Conservation (phyloP, 495 filamentous ascomycete species). For the Podospora pseudopauciseta region DNA sequence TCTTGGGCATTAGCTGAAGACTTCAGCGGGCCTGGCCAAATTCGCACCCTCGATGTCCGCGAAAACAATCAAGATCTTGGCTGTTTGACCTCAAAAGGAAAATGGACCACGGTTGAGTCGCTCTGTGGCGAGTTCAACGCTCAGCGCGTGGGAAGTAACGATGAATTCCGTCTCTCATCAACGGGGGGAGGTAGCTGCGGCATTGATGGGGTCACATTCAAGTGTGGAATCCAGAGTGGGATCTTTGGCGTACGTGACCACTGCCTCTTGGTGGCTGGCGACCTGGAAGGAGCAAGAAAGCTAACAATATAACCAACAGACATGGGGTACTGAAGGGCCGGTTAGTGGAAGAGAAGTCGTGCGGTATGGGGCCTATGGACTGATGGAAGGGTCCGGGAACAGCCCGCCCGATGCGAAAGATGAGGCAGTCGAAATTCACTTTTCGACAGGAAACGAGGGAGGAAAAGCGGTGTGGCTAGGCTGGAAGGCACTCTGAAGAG, state of each 20-base stretch:
- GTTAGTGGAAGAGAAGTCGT: constrained; percentile 5
- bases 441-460: constrained; percentile 10
- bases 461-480: constrained; percentile 19
- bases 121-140: constrained; percentile 14
- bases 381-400: constrained; percentile 8
- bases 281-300: neutral
- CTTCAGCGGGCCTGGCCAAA: constrained; percentile 15
- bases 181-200: neutral
- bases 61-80: constrained; percentile 14
- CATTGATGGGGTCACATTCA: constrained; percentile 10
- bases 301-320: neutral
- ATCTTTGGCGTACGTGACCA: constrained; percentile 10
- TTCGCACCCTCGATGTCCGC: constrained; percentile 18
- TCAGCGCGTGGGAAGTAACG: neutral
- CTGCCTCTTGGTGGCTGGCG: neutral
- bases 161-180: constrained; percentile 3
- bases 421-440: constrained; percentile 10
- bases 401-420: constrained; percentile 11
- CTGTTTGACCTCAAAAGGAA: constrained; percentile 16
- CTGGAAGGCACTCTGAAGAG: constrained; percentile 7
- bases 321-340: constrained; percentile 5
- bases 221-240: neutral
- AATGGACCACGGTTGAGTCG: constrained; percentile 19
- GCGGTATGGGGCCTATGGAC: constrained; percentile 15
- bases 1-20: neutral